Conservation (phyloP, 1,139 yeast species). For the Candida smagusa region DNA sequence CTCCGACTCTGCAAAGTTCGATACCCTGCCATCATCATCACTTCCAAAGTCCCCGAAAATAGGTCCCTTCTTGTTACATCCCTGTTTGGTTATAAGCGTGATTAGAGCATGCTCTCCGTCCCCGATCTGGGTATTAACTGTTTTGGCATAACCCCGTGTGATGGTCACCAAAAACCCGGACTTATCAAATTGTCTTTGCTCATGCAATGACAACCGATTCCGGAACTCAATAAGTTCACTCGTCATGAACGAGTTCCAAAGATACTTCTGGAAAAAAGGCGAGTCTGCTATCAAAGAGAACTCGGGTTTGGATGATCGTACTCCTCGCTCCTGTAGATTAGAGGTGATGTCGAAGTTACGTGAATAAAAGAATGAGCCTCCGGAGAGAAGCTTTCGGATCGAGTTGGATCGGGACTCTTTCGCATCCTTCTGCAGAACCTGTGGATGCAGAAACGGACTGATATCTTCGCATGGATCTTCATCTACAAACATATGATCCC, state of each 20-base stretch:
- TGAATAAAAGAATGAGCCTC: conserved; percentile 67
- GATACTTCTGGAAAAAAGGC: conserved; percentile 51
- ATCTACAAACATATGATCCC: conserved; percentile 31
- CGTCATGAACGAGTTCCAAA: conserved; percentile 65
- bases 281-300: conserved; percentile 39
- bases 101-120: conserved; percentile 42
- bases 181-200: conserved; percentile 49
- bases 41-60: conserved; percentile 68
- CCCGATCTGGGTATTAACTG: conserved; percentile 45
- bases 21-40: conserved; percentile 68
- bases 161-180: conserved; percentile 58
- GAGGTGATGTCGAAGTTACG: conserved; percentile 64
- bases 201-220: conserved; percentile 48
- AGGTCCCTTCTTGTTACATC: conserved; percentile 57
- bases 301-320: conserved; percentile 20
- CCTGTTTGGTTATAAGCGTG: conserved; percentile 66
- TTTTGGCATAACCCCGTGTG: conserved; percentile 64
- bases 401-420: conserved; percentile 59
- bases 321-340: conserved; percentile 55
- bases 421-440: conserved; percentile 11
- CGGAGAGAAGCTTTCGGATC: conserved; percentile 51
- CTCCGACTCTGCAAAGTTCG: conserved; percentile 68
- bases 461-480: no score
- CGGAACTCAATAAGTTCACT: conserved; percentile 59
- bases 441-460: conserved; percentile 6